Evolutionary conservation across 345 rosid genomes (phyloP).

Genomic region (Gossypioides kirkii): DNA sequence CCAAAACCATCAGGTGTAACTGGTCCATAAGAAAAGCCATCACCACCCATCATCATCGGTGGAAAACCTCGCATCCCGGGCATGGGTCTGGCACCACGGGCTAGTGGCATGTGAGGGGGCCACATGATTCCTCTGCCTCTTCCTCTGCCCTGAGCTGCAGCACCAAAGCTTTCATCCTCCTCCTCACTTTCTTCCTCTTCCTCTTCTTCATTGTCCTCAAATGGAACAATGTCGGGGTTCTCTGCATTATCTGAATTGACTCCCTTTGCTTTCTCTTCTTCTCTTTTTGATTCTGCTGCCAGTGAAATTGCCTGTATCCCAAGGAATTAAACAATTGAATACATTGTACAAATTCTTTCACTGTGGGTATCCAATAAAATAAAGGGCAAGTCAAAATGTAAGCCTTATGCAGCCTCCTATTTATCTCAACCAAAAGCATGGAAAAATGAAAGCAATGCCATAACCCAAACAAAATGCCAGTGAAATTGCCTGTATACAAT

Average conservation of each 20-base stretch:
- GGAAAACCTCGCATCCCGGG: constrained; percentile 83
- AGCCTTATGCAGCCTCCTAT: background rate
- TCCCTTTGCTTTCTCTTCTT: constrained; percentile 97
- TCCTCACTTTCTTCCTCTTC: constrained; percentile 96
- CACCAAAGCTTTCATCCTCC: constrained; percentile 58
- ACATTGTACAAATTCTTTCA: constrained; percentile 9
- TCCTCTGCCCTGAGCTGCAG: constrained; percentile 73
- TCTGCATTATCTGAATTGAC: constrained; percentile 71
- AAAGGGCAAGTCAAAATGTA: constrained; percentile 8
- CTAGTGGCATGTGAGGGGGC: constrained; percentile 85
- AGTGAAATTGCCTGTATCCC: constrained; percentile 60
- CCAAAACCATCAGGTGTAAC: constrained; percentile 65
- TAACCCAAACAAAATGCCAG: background rate
- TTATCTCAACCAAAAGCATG: background rate
- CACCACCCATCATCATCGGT: constrained; percentile 79
- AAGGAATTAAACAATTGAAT: constrained; percentile 10
- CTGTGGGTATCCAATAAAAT: background rate
- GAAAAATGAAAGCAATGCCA: background rate
- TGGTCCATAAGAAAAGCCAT: constrained; percentile 78
- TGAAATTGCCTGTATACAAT: too few relatives aligned
- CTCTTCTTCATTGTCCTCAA: constrained; percentile 95
- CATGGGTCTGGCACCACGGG: constrained; percentile 78
- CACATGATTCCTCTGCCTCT: constrained; percentile 96
- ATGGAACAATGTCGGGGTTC: constrained; percentile 94
- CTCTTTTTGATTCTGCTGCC: constrained; percentile 92